These are phyloP conservation scores for Diplocarpon mali DNA, from an alignment of 2,329 filamentous ascomycete genomes.

Conservation along the genomic window DNA sequence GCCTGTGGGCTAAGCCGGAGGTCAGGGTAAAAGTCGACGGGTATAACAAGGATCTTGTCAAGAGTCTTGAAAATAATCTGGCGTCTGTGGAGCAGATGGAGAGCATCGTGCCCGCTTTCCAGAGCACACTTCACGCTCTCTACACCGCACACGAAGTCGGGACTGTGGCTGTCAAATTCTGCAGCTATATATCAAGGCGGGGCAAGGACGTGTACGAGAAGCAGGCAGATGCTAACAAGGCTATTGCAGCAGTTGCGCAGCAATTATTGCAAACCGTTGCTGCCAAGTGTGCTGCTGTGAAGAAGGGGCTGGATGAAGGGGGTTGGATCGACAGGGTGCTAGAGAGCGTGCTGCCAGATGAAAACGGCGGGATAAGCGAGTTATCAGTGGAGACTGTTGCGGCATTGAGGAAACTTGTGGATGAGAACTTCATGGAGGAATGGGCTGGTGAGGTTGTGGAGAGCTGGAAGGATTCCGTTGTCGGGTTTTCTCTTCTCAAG, in stretches of 20 bases:
- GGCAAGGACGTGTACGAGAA: conserved; percentile 11
- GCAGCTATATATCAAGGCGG: conserved; percentile 13
- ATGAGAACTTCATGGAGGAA: conserved; percentile 25
- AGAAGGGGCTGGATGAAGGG: conserved; percentile 25
- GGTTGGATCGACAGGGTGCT: conserved; percentile 28
- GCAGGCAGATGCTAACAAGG: conserved; percentile 12
- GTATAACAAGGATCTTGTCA: conserved; percentile 10
- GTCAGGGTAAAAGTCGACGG: conserved; percentile 12
- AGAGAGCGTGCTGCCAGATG: conserved; percentile 14
- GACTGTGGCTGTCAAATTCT: conserved; percentile 13
- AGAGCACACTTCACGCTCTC: conserved; percentile 20
- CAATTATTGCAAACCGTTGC: conserved; percentile 13
- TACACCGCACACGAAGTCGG: conserved; percentile 24
- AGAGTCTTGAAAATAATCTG: conserved; percentile 10
- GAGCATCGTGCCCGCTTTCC: conserved; percentile 12
- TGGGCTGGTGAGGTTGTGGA: conserved; percentile 26
- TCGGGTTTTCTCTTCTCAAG: conserved; percentile 22
- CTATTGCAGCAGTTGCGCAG: conserved; percentile 6
- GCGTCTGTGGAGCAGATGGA: conserved; percentile 6
- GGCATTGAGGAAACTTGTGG: conserved; percentile 17
- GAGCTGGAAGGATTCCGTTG: conserved; percentile 26
- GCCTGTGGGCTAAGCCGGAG: conserved; percentile 9
- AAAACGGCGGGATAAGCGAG: not conserved
- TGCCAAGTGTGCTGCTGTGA: conserved; percentile 16
- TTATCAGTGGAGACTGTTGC: conserved; percentile 7